Evolutionary conservation across 2,329 filamentous ascomycete genomes (phyloP), one percentile per base, ranked within the genome.

Genomic region (Penicillium sp.): DNA sequence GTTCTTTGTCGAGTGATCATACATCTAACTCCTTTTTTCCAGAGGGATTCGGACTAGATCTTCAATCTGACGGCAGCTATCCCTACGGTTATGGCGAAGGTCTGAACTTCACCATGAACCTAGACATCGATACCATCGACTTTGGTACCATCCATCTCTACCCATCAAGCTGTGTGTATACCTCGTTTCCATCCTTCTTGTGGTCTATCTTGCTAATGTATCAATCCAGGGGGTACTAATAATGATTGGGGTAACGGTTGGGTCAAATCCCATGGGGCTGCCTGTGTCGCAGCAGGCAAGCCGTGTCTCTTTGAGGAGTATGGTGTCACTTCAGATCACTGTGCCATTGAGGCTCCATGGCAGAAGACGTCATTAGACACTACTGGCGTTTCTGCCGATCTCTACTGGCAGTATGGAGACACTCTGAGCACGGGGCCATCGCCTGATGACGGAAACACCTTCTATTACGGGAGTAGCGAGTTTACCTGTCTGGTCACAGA

Each of bases 91-190:
- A 73, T 49, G 63, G 64, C 47, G 81, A 84, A 58, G 82, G 82
- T 9, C 66, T 76, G 16, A 77, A 83, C 61, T 85, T 80, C 63
- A 75, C 73, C 18, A 72, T 72, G 55, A 81, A 82, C 61, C 69
- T 84, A 14, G 75, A 71, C 34, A 80, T 84, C 45, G 66, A 74
- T 7, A 81, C 79, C 16, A 74, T 84, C 10, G 81, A 84, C 62
- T 84, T 83, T 63, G 82, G 76, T 11, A 80, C 78, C 2, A 78
- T 82, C 61, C 80, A 83, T 59, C 65, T 81, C 11, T 83, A 82
- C 58, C 78, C 79, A 0, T 66, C 68, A 19, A 70, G 69, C 53
- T 82, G 79, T 77, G 62, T 14, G 66, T 57, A 23, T 38, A n/a
- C 5, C 16, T 7, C 23, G 5, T 26, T 32, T 3, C 19, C 10